These are phyloP conservation scores for Fusarium hostae DNA, from an alignment of 2,329 filamentous ascomycete species.

Conservation along the genomic window DNA sequence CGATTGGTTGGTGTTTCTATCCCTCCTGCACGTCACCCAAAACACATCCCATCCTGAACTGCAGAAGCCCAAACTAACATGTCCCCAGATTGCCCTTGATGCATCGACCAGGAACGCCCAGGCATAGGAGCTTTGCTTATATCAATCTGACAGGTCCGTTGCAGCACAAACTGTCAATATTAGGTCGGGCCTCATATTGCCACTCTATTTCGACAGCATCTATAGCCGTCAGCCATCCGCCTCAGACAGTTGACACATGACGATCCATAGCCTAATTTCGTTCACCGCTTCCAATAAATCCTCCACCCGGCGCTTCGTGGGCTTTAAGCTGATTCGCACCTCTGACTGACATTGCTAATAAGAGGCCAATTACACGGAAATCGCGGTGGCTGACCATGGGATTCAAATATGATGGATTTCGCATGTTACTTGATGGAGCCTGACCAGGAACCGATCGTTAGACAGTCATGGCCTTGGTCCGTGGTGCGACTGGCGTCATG, in stretches of 20 bases:
- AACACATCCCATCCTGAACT: slow-evolving; percentile 30
- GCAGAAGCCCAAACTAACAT: slow-evolving; percentile 36
- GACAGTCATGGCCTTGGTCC: slow-evolving; percentile 18
- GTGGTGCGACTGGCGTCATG: slow-evolving; percentile 21
- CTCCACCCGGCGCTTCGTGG: slow-evolving; percentile 16
- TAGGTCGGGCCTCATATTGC: neutral
- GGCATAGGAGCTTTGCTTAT: slow-evolving; percentile 10
- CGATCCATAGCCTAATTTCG: slow-evolving; percentile 30
- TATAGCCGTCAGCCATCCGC: slow-evolving; percentile 19
- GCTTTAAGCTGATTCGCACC: slow-evolving; percentile 21
- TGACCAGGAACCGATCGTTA: slow-evolving; percentile 23
- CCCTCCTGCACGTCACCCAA: slow-evolving; percentile 42
- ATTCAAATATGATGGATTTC: slow-evolving; percentile 21
- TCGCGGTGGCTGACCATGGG: slow-evolving; percentile 16
- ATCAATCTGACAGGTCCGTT: slow-evolving; percentile 17
- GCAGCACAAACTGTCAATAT: neutral
- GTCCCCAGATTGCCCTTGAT: slow-evolving; percentile 32
- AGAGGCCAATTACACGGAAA: slow-evolving; percentile 14
- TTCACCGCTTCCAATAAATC: slow-evolving; percentile 38
- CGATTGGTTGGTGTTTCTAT: slow-evolving; percentile 38
- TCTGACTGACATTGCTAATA: slow-evolving; percentile 21
- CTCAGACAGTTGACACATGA: slow-evolving; percentile 34
- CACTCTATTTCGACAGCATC: slow-evolving; percentile 13
- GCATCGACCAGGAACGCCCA: slow-evolving; percentile 29
- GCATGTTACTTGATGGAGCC: slow-evolving; percentile 14